Conservation (phyloP, 202 grass and related monocot genomes). For the Panicum hallii region DNA sequence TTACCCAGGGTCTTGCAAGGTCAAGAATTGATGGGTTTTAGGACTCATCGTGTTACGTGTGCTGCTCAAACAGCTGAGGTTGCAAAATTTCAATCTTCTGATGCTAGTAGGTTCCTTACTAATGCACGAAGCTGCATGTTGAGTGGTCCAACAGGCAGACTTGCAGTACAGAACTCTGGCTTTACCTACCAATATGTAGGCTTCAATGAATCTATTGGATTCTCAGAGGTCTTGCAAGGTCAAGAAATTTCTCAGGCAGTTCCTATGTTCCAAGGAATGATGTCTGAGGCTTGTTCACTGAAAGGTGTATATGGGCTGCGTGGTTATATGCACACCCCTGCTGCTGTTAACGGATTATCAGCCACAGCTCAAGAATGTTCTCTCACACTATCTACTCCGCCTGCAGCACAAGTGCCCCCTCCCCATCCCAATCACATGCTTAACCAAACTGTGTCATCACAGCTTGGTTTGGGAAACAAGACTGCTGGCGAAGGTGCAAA, state of each 20-base stretch:
- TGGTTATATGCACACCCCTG: slow-evolving; percentile 44
- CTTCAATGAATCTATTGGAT: slow-evolving; percentile 88
- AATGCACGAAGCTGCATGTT: slow-evolving; percentile 48
- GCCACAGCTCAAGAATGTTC: slow-evolving; percentile 55
- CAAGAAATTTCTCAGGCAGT: slow-evolving; percentile 85
- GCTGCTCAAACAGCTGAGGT: slow-evolving; percentile 52
- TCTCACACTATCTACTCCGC: slow-evolving; percentile 45
- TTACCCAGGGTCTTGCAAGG: slow-evolving; percentile 99
- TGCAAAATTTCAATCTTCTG: slow-evolving; percentile 51
- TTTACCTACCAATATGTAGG: slow-evolving; percentile 69
- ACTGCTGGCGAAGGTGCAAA: slow-evolving; percentile 18
- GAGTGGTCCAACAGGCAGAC: slow-evolving; percentile 48
- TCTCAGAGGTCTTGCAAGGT: slow-evolving; percentile 99
- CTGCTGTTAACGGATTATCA: slow-evolving; percentile 48
- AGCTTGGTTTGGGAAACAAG: slow-evolving; percentile 38
- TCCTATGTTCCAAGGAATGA: slow-evolving; percentile 54
- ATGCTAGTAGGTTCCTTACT: slow-evolving; percentile 44
- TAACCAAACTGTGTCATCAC: slow-evolving; percentile 45
- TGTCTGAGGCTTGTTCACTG: slow-evolving; percentile 43
- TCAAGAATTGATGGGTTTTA: slow-evolving; percentile 95
- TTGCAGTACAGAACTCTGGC: slow-evolving; percentile 48
- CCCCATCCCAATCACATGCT: slow-evolving; percentile 58
- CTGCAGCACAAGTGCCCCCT: slow-evolving; percentile 52
- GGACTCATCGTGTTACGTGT: slow-evolving; percentile 55
- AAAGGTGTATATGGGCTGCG: slow-evolving; percentile 36